phyloP scores from a whole-genome alignment of 2,329 filamentous ascomycete species.

The Fusarium dlaminii region DNA sequence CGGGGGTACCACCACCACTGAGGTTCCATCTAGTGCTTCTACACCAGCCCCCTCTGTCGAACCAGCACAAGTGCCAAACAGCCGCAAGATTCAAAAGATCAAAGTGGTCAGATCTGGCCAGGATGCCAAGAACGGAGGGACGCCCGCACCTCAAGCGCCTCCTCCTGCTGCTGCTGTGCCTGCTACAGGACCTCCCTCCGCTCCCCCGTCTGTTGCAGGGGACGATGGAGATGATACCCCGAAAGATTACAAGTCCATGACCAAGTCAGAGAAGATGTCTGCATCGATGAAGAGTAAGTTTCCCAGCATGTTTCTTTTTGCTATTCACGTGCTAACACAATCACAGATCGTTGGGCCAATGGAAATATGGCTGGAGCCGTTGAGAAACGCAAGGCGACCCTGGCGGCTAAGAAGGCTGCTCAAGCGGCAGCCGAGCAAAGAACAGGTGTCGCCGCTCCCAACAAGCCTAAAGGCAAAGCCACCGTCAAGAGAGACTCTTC shows the following conservation, averaged over 20 bases:
- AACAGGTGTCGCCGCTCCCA: conserved; percentile 50
- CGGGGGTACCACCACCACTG: conserved; percentile 14
- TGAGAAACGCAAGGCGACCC: conserved; percentile 67
- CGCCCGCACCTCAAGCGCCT: conserved; percentile 1
- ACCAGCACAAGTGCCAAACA: conserved; percentile 26
- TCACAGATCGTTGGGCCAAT: conserved; percentile 65
- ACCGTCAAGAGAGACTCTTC: conserved; percentile 47
- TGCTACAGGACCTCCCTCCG: conserved; percentile 16
- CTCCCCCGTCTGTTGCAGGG: conserved; percentile 13
- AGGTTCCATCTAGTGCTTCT: conserved; percentile 27
- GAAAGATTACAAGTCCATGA: conserved; percentile 70
- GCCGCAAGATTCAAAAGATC: conserved; percentile 52
- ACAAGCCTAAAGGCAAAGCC: conserved; percentile 51
- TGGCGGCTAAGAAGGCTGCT: conserved; percentile 66
- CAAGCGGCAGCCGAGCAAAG: conserved; percentile 54
- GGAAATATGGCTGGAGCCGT: conserved; percentile 70
- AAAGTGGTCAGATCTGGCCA: conserved; percentile 48
- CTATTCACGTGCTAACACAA: conserved; percentile 39
- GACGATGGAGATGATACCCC: conserved; percentile 52
- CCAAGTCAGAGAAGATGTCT: conserved; percentile 74
- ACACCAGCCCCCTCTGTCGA: conserved; percentile 34
- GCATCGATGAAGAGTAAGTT: conserved; percentile 70
- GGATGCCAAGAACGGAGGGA: conserved; percentile 44
- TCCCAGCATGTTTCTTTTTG: background rate
- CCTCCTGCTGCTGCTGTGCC: conserved; percentile 12